Base-by-base conservation (phyloP, 495 filamentous ascomycete species). In the Lophiotrema nucula region DNA sequence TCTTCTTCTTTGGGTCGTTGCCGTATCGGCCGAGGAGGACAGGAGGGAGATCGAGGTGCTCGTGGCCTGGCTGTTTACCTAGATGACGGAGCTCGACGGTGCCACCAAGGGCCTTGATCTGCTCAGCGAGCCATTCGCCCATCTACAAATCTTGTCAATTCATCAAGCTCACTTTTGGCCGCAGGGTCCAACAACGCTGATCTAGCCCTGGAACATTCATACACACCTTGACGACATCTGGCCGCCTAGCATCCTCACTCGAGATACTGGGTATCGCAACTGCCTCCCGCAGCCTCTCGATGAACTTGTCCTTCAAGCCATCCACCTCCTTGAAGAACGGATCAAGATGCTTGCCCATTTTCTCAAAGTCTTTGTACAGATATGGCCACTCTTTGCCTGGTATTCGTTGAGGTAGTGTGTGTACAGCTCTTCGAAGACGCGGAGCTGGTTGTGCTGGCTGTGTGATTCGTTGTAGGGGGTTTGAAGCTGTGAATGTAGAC, bases 261-360 rank as follows among this genome's bases (percentile, higher is more conserved):
- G 92, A 97, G 64, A 99, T 75, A 41, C 93, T 97, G 4, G 95
- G 93, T 58, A 99, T 99, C 37, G 91, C 91, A 55, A 99, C 92
- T 41, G 93, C 93, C 72, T 89, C 83, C 62, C 88, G 80, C 47
- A 98, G 83, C 64, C 95, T 88, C 60, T 96, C 86, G 69, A 97
- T 96, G 79, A 97, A 98, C 64, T 79, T 73, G 60, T 84, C 84
- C 22, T 88, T 82, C 67, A 95, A 77, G 58, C 71, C 71, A 73
- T 98, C 92, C 47, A 98, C 93, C 72, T 69, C 60, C 57, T 70
- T 67, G 66, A 72, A 76, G 64, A 56, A 73, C 2, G 66, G 55
- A 43, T 74, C 69, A 31, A 76, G 69, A 18, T 74, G 67, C 0
- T 71, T 8, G 8, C 8, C 65, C 73, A 75, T 75, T 22, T 38